Percentiles rank a stretch among this genome's conserved stretches.
phyloP scores from a whole-genome alignment of 257 asterid species.

The Gentiana straminea region DNA sequence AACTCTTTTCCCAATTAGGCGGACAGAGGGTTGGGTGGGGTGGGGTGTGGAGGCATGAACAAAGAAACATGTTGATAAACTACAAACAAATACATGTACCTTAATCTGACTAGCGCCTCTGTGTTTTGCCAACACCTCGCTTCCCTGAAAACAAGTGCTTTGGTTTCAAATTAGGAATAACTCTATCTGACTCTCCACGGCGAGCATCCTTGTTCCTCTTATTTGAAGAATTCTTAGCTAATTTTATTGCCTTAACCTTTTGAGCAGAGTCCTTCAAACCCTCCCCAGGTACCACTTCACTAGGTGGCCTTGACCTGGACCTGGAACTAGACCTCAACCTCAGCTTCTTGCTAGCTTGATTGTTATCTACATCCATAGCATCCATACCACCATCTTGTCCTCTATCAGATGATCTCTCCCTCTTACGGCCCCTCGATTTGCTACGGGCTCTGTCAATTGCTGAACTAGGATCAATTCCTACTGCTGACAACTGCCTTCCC shows the following conservation, averaged over 20 bases:
- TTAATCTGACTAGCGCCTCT: constrained; percentile 50
- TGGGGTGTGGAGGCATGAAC: too few species aligned
- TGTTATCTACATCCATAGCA: constrained; percentile 68
- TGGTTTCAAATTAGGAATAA: constrained; percentile 67
- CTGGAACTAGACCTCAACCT: constrained; percentile 46
- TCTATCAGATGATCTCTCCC: constrained; percentile 59
- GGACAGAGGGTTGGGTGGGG: too few species aligned
- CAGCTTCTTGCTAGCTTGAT: constrained; percentile 56
- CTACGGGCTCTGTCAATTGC: constrained; percentile 83
- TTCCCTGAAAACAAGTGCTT: constrained; percentile 86
- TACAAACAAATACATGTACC: constrained; percentile 26
- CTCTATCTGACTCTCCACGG: constrained; percentile 84
- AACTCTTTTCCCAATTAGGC: too few species aligned
- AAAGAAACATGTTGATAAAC: too few species aligned
- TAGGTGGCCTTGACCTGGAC: constrained; percentile 53
- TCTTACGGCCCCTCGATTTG: constrained; percentile 81
- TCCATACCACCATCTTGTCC: constrained; percentile 21
- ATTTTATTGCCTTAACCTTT: constrained; percentile 54
- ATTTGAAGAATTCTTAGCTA: constrained; percentile 40
- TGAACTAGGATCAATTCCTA: constrained; percentile 69
- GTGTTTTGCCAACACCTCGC: constrained; percentile 71
- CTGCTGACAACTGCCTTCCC: constrained; percentile 66
- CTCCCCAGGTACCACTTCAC: constrained; percentile 76
- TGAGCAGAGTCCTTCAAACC: constrained; percentile 74
- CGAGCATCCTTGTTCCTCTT: constrained; percentile 81